These are phyloP conservation scores for Mallotus repandus DNA, from an alignment of 441 rosid genomes.

Conservation along the genomic window DNA sequence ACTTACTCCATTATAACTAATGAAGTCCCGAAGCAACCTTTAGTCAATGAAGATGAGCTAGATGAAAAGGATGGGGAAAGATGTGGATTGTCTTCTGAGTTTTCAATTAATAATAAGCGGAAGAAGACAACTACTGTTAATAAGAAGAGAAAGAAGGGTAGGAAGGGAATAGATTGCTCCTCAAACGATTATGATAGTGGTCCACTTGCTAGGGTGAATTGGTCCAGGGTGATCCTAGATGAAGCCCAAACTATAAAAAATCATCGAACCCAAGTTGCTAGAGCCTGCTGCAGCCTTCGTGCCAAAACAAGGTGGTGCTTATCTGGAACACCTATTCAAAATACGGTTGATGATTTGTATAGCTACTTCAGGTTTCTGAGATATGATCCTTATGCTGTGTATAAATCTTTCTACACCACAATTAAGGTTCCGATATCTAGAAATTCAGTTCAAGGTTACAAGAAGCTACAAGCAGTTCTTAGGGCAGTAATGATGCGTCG, in stretches of 20 bases:
- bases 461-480: slow-evolving; percentile 91
- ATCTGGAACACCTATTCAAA: slow-evolving; percentile 98
- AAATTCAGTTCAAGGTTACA: slow-evolving; percentile 75
- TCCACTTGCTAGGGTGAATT: slow-evolving; percentile 71
- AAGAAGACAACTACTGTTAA: slow-evolving; percentile 39
- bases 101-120: slow-evolving; percentile 56
- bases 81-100: slow-evolving; percentile 53
- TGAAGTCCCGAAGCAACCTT: slow-evolving; percentile 84
- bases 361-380: slow-evolving; percentile 96
- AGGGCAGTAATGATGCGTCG: slow-evolving; percentile 96
- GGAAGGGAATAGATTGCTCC: slow-evolving; percentile 49
- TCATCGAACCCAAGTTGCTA: slow-evolving; percentile 92
- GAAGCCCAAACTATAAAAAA: slow-evolving; percentile 99
- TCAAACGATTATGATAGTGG: slow-evolving; percentile 60
- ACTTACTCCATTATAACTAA: slow-evolving; percentile 83
- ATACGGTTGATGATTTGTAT: slow-evolving; percentile 81
- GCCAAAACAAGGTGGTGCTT: slow-evolving; percentile 98
- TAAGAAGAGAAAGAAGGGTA: slow-evolving; percentile 70
- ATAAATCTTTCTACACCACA: slow-evolving; percentile 62
- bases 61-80: slow-evolving; percentile 61
- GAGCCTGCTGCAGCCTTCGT: slow-evolving; percentile 90
- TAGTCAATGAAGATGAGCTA: slow-evolving; percentile 70
- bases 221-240: slow-evolving; percentile 90
- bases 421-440: slow-evolving; percentile 77
- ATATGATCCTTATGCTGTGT: slow-evolving; percentile 77